Conservation (phyloP, 2,329 filamentous ascomycete genomes). For the Fulvia fulva region DNA sequence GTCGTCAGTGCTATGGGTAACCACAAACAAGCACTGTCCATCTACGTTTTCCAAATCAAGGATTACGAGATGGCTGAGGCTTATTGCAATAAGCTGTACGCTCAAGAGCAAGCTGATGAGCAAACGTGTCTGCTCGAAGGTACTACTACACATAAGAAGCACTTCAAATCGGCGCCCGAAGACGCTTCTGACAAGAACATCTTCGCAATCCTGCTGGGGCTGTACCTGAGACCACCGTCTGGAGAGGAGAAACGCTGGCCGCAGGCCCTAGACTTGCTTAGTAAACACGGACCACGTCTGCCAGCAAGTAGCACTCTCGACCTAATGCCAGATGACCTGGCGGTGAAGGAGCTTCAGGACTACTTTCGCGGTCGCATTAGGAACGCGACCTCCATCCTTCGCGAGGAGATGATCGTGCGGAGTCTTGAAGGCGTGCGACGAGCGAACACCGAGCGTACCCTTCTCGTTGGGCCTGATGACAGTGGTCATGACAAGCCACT, state of each 20-base stretch:
- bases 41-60: slow-evolving; percentile 91
- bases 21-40: slow-evolving; percentile 92
- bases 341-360: slow-evolving; percentile 73
- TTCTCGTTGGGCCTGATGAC: slow-evolving; percentile 71
- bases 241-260: slow-evolving; percentile 60
- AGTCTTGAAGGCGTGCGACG: slow-evolving; percentile 74
- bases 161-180: slow-evolving; percentile 44
- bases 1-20: slow-evolving; percentile 92
- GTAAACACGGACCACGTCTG: slow-evolving; percentile 84
- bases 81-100: slow-evolving; percentile 89
- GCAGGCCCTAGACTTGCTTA: slow-evolving; percentile 82
- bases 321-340: slow-evolving; percentile 76
- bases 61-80: slow-evolving; percentile 90
- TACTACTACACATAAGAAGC: slow-evolving; percentile 16
- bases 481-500: slow-evolving; percentile 50
- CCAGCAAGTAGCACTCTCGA: slow-evolving; percentile 82
- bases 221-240: slow-evolving; percentile 81
- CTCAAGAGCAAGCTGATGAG: slow-evolving; percentile 42
- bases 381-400: slow-evolving; percentile 74
- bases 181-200: slow-evolving; percentile 62
- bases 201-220: slow-evolving; percentile 82
- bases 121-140: slow-evolving; percentile 23
- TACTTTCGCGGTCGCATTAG: slow-evolving; percentile 93
- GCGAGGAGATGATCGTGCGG: slow-evolving; percentile 73
- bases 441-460: slow-evolving; percentile 67